Base-by-base conservation (phyloP, 768 basidiomycete genomes). In the Lenzites betulinus region DNA sequence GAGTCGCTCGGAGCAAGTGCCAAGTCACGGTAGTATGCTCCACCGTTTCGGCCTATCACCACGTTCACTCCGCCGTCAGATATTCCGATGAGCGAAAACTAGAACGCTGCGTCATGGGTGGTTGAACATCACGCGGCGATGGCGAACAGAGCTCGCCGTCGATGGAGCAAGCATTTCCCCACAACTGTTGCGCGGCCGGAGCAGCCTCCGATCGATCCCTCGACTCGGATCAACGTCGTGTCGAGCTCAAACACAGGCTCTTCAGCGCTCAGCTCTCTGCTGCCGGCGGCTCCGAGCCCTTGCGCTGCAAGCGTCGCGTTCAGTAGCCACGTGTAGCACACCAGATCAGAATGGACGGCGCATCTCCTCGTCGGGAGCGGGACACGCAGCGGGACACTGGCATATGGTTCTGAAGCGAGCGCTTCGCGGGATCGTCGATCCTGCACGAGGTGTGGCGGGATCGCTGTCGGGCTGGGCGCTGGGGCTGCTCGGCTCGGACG, bases 381-480 rank as follows among this genome's bases (percentile, higher is more conserved):
- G 44, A 36, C 43, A 22, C 30, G n/a, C n/a, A n/a, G n/a, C n/a
- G n/a, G n/a, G n/a, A 16, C 33, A 12, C 54, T 13, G 18, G n/a
- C 13, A 23, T 12, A 3, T 25, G 6, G 15, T 22, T 25, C 25
- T 28, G 44, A 47, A 43, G 44, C 41, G 44, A 47, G n/a, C 23
- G 54, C 54, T 55, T 55, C 54, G 30, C 33, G 44, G 16, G 54
- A 55, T 55, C 54, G 33, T 35, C 54, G 54, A 55, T 55, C 54
- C 20, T 35, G 22, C 33, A 22, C n/a, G 43, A 55, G 54, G 47
- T 55, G 54, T 36, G 43, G 54, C 54, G 54, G 54, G 20, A 35
- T 46, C 54, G 54, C 44, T 47, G 43, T 46, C 54, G 20, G 18
- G 28, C 2, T n/a, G 30, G 35, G 54, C 44, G 49, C 30, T 36